Evolutionary conservation across 805 yeast genomes (phyloP).

Genomic region (Nakazawaea anatomiae): DNA sequence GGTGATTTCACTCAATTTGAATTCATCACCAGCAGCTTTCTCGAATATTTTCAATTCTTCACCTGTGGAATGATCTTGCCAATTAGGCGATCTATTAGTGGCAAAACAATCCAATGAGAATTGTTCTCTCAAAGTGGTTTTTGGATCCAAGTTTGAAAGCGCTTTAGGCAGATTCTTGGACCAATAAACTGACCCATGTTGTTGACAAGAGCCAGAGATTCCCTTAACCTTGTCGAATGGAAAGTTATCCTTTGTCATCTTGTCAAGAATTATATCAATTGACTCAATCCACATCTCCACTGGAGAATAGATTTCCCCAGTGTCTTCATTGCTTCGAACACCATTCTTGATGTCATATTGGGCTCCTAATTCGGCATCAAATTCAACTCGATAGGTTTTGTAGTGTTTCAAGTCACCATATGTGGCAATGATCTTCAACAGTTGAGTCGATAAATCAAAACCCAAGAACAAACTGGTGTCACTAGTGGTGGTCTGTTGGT

Average conservation of each 20-base stretch:
- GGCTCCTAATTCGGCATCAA: slow-evolving; percentile 53
- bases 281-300: slow-evolving; percentile 91
- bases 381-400: slow-evolving; percentile 59
- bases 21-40: slow-evolving; percentile 52
- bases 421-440: slow-evolving; percentile 69
- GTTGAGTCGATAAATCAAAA: slow-evolving; percentile 87
- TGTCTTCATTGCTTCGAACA: slow-evolving; percentile 47
- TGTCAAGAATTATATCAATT: slow-evolving; percentile 53
- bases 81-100: slow-evolving; percentile 69
- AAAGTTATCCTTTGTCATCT: slow-evolving; percentile 44
- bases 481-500: slow-evolving; percentile 11
- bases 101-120: slow-evolving; percentile 50
- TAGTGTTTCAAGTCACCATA: slow-evolving; percentile 46
- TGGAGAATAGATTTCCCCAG: slow-evolving; percentile 68
- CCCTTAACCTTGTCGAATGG: slow-evolving; percentile 58
- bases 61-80: slow-evolving; percentile 93
- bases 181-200: slow-evolving; percentile 90
- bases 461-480: slow-evolving; percentile 44
- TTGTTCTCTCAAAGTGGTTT: slow-evolving; percentile 35
- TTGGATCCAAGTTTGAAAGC: slow-evolving; percentile 31
- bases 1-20: slow-evolving; percentile 55
- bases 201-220: slow-evolving; percentile 85
- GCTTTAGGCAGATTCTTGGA: slow-evolving; percentile 37
- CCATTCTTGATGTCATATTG: slow-evolving; percentile 69
- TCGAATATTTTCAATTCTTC: slow-evolving; percentile 62